phyloP scores from a whole-genome alignment of 805 yeast genomes.

The baker's yeast (Saccharomyces cerevisiae) region DNA sequence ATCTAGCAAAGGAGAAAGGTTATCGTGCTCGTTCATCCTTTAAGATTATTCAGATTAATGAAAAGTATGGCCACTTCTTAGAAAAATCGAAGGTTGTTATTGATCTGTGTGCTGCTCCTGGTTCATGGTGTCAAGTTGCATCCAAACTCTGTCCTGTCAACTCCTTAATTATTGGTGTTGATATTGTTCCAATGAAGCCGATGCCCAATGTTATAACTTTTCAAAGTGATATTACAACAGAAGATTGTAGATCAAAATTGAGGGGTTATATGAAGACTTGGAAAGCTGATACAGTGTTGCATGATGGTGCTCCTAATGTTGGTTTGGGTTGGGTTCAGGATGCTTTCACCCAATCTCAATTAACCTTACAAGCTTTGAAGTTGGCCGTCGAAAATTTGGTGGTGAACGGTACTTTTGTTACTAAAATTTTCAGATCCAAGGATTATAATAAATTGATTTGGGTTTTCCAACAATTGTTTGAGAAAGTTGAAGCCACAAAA shows the following conservation, averaged over 20 bases:
- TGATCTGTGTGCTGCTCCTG: conserved; percentile 98
- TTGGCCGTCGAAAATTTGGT: conserved; percentile 87
- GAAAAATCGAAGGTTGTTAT: conserved; percentile 93
- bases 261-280: conserved; percentile 96
- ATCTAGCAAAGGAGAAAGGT: conserved; percentile 94
- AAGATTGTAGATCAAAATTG: conserved; percentile 88
- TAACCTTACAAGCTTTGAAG: conserved; percentile 86
- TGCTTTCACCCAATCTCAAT: conserved; percentile 96
- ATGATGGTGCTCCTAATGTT: conserved; percentile 99
- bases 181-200: conserved; percentile 95
- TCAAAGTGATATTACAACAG: conserved; percentile 96
- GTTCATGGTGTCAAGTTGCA: conserved; percentile 99
- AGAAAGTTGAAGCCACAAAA: conserved; percentile 95
- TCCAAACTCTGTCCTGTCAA: conserved; percentile 86
- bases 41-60: conserved; percentile 89
- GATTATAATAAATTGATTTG: conserved; percentile 95
- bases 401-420: conserved; percentile 91
- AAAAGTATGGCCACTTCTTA: conserved; percentile 89
- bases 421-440: conserved; percentile 96
- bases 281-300: conserved; percentile 96
- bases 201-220: conserved; percentile 90
- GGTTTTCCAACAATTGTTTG: conserved; percentile 94
- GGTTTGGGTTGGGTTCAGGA: conserved; percentile 99
- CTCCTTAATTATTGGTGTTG: conserved; percentile 95
- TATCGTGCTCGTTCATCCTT: conserved; percentile 98